Conservation (phyloP, 1,284 basidiomycete genomes). For the Abortiporus biennis region DNA sequence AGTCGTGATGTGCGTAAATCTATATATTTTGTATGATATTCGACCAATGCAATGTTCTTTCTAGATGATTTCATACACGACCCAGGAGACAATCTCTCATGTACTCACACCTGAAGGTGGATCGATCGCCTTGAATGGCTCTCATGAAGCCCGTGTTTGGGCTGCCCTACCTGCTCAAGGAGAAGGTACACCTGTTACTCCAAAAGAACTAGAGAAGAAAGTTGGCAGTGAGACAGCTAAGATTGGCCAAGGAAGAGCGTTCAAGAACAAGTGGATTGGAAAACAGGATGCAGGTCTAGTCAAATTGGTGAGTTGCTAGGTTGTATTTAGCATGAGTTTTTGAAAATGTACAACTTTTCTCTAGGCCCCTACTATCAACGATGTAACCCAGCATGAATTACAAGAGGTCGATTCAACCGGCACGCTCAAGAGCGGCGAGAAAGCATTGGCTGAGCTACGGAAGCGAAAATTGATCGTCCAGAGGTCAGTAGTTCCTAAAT, state of each 20-base stretch:
- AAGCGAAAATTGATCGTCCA: conserved; percentile 87
- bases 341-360: neutral
- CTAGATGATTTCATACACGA: conserved; percentile 84
- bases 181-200: conserved; percentile 57
- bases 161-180: conserved; percentile 71
- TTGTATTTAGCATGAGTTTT: conserved; percentile 7
- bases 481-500: conserved; percentile 37
- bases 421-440: conserved; percentile 67
- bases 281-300: conserved; percentile 90
- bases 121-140: conserved; percentile 76
- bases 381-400: conserved; percentile 74
- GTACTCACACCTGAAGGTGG: conserved; percentile 75
- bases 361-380: conserved; percentile 61
- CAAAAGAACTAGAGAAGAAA: conserved; percentile 62
- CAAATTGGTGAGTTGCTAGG: conserved; percentile 57
- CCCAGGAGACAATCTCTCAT: conserved; percentile 73
- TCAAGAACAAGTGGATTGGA: conserved; percentile 96
- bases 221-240: conserved; percentile 85
- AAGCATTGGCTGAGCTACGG: conserved; percentile 77
- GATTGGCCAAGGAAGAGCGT: conserved; percentile 90
- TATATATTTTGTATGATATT: conserved; percentile 11
- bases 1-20: conserved; percentile 71
- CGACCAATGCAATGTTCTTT: neutral
- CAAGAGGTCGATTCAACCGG: conserved; percentile 72
- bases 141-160: conserved; percentile 95